These are phyloP conservation scores for Chrysoporthe cubensis DNA, from an alignment of 2,329 filamentous ascomycete species.

Conservation along the genomic window DNA sequence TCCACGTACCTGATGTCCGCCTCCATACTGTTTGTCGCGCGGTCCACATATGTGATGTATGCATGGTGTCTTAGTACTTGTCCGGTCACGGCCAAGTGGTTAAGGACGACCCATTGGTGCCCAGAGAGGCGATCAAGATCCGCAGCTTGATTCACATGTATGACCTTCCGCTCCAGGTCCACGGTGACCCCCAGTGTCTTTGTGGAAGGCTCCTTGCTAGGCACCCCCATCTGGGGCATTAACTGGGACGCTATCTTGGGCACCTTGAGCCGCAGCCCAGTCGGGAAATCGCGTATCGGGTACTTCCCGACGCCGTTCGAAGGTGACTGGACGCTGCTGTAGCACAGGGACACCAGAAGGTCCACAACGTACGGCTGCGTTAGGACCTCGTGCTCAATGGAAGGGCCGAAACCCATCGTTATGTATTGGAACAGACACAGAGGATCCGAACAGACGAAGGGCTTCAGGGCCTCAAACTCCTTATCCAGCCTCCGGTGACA, in stretches of 20 bases:
- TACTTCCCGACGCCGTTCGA: conserved; percentile 23
- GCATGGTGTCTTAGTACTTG: conserved; percentile 8
- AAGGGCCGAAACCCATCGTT: conserved; percentile 81
- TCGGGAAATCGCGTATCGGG: conserved; percentile 49
- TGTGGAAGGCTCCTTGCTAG: not conserved
- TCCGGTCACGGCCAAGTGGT: not conserved
- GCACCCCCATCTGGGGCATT: conserved; percentile 29
- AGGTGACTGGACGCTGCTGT: conserved; percentile 51
- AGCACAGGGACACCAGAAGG: conserved; percentile 82
- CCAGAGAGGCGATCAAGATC: conserved; percentile 6
- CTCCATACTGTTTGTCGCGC: not conserved
- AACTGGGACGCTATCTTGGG: conserved; percentile 23
- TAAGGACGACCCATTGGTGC: conserved; percentile 20
- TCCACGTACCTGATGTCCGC: not conserved
- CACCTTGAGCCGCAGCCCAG: conserved; percentile 45
- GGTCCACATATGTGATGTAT: conserved; percentile 15
- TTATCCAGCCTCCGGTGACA: conserved; percentile 72
- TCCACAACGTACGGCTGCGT: conserved; percentile 83
- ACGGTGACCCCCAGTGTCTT: conserved; percentile 24
- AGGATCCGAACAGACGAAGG: conserved; percentile 75
- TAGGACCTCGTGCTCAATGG: conserved; percentile 81
- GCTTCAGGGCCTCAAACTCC: conserved; percentile 72
- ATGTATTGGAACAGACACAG: conserved; percentile 91
- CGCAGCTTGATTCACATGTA: not conserved
- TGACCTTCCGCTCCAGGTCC: conserved; percentile 5